phyloP scores from a whole-genome alignment of 2,329 filamentous ascomycete genomes.

The Hypoxylon rubiginosum region DNA sequence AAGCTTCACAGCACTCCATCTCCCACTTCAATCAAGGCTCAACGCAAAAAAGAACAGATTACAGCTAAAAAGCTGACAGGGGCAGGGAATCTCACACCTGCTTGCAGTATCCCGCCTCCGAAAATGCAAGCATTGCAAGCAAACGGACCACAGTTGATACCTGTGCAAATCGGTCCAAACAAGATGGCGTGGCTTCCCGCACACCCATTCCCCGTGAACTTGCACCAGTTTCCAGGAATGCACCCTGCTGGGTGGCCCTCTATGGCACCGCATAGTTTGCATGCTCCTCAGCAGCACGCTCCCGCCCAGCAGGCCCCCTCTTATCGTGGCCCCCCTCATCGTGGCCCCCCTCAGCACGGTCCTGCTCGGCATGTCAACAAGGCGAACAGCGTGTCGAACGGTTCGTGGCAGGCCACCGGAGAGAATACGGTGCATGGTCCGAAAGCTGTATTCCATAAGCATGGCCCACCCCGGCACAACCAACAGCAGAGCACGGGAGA shows the following conservation, averaged over 20 bases:
- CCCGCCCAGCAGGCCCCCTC: not conserved
- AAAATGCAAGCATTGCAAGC: no score
- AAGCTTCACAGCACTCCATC: not conserved
- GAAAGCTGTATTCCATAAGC: conserved; percentile 31
- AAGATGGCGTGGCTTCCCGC: not conserved
- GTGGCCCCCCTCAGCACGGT: not conserved
- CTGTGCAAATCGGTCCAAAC: no score
- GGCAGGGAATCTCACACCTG: no score
- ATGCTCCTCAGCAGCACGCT: not conserved
- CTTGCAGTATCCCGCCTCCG: no score
- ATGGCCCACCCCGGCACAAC: not conserved
- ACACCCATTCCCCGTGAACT: not conserved
- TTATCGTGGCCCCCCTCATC: no score
- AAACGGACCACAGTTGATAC: no score
- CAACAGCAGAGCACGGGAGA: not conserved
- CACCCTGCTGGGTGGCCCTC: not conserved
- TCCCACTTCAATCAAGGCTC: no score
- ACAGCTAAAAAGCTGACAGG: not conserved
- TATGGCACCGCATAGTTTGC: not conserved
- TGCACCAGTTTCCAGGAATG: not conserved
- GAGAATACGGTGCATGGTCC: conserved; percentile 36
- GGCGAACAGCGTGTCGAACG: not conserved
- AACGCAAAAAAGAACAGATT: not conserved
- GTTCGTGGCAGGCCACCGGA: conserved; percentile 17
- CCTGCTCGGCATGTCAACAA: not conserved